These are phyloP conservation scores for Pisolithus sp. DNA, from an alignment of 768 basidiomycete species.

Conservation along the genomic window DNA sequence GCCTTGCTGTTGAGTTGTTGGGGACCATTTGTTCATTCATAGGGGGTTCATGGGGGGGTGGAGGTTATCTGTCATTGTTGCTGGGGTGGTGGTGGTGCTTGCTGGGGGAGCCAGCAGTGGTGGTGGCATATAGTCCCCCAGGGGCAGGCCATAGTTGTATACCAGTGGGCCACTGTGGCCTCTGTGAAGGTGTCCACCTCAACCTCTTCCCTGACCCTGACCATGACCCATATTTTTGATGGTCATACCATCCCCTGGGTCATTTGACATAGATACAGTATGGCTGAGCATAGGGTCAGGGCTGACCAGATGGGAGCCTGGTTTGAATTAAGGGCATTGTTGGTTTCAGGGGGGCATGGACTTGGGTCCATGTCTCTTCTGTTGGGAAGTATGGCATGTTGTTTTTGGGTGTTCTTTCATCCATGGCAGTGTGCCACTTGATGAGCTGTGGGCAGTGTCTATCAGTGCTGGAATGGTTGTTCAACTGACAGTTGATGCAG, in stretches of 20 bases:
- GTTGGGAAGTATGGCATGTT: background rate
- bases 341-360: background rate
- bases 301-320: background rate
- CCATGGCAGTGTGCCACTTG: no score
- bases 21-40: background rate
- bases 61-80: background rate
- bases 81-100: background rate
- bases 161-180: background rate
- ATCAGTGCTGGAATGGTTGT: no score
- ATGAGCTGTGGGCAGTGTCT: background rate
- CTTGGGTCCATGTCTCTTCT: constrained; percentile 7
- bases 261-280: background rate
- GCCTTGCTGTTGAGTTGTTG: background rate
- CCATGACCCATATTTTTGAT: background rate
- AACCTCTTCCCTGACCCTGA: no score
- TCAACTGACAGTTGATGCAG: no score
- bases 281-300: no score
- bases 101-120: no score
- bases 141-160: background rate
- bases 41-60: background rate
- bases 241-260: background rate
- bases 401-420: no score
- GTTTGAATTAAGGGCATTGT: background rate
- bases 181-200: background rate
- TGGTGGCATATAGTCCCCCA: background rate